Conservation (phyloP, 345 rosid genomes). For the Citrus sinensis region DNA sequence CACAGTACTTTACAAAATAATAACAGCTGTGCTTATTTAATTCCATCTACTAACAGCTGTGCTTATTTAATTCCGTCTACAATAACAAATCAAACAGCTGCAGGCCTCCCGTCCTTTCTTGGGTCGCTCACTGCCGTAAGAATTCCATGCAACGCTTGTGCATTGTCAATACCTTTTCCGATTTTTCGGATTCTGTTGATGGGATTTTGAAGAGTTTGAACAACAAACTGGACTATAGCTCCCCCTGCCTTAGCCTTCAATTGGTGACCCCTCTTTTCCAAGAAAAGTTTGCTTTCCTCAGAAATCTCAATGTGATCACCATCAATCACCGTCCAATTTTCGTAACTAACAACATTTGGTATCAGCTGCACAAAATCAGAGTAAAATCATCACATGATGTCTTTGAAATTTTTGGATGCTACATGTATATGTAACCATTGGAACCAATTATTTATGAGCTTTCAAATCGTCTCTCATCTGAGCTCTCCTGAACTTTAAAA, state of each 20-base stretch:
- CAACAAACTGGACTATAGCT: conserved; percentile 77
- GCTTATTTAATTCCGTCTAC: neutral
- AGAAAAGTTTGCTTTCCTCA: conserved; percentile 45
- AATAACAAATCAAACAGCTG: conserved; percentile 48
- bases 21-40: neutral
- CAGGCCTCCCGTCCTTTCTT: conserved; percentile 85
- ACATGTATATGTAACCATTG: neutral
- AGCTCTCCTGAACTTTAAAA: too few species aligned
- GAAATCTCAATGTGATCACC: conserved; percentile 75
- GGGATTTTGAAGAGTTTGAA: conserved; percentile 43
- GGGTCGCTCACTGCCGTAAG: conserved; percentile 89
- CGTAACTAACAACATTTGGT: conserved; percentile 67
- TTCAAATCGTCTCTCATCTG: too few species aligned
- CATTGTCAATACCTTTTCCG: conserved; percentile 22
- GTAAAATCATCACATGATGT: neutral
- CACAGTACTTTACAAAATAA: too few species aligned
- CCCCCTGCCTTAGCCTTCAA: conserved; percentile 44
- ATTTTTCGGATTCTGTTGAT: conserved; percentile 30
- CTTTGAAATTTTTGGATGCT: too few species aligned
- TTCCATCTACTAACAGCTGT: neutral
- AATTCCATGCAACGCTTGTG: conserved; percentile 36
- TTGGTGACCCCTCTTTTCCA: conserved; percentile 58
- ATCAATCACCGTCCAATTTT: conserved; percentile 66
- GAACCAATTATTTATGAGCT: neutral
- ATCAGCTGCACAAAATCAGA: conserved; percentile 55